phyloP scores from a whole-genome alignment of 805 yeast genomes.

The Starmerella davenportii region DNA sequence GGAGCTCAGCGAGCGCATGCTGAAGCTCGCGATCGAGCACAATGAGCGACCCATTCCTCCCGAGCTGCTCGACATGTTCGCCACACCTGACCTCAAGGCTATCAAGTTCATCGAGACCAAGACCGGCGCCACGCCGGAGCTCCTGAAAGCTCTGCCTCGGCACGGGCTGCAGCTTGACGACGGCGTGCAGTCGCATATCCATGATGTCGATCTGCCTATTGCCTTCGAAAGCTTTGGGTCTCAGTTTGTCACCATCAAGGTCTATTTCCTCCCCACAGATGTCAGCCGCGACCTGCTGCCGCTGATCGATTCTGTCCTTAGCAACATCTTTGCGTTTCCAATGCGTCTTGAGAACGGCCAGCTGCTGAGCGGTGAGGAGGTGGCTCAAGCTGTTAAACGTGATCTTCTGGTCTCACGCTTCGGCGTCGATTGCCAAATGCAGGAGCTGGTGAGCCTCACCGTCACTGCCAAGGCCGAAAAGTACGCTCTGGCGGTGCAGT shows the following conservation, averaged over 20 bases:
- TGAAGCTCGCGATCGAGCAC: slow-evolving; percentile 43
- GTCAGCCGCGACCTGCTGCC: slow-evolving; percentile 40
- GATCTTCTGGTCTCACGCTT: slow-evolving; percentile 46
- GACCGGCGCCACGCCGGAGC: slow-evolving; percentile 40
- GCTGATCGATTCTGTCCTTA: slow-evolving; percentile 42
- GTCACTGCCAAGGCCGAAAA: slow-evolving; percentile 44
- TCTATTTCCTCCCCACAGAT: slow-evolving; percentile 36
- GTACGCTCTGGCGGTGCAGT: slow-evolving; percentile 51
- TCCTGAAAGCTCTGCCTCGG: slow-evolving; percentile 2
- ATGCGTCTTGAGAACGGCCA: slow-evolving; percentile 26
- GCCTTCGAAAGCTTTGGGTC: slow-evolving; percentile 69
- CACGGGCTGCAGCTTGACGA: slow-evolving; percentile 2
- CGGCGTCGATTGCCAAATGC: slow-evolving; percentile 41
- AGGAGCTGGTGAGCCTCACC: slow-evolving; percentile 46
- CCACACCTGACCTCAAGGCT: slow-evolving; percentile 54
- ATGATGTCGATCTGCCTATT: slow-evolving; percentile 36
- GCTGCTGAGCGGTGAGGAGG: slow-evolving; percentile 47
- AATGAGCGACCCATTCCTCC: slow-evolving; percentile 71
- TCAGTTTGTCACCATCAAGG: slow-evolving; percentile 52
- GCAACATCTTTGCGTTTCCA: slow-evolving; percentile 57
- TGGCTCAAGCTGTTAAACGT: slow-evolving; percentile 50
- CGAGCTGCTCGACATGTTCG: slow-evolving; percentile 40
- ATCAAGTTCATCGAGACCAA: slow-evolving; percentile 55
- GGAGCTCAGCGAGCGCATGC: slow-evolving; percentile 29
- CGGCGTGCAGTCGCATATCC: slow-evolving; percentile 14